Base-by-base conservation (phyloP, 441 rosid species). In the Geranium incanum region DNA sequence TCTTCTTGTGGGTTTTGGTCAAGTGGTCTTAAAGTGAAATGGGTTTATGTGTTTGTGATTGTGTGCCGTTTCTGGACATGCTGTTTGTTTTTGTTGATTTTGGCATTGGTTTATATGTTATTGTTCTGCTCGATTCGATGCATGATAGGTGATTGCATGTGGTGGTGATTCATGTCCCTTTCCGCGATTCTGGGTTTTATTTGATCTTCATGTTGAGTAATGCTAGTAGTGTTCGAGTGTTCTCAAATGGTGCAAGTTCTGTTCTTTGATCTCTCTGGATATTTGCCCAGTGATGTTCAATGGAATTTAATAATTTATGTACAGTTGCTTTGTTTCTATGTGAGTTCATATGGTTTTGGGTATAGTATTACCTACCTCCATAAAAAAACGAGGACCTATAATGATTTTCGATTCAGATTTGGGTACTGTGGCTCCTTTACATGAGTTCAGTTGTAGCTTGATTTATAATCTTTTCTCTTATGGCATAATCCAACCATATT, bases 71-170 rank as follows among this genome's bases (percentile, higher is more conserved):
- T n/a, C 62, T 60, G 33, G 11, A 15, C 67, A 52, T 21, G 36
- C 43, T 7, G 21, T 74, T 55, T 64, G 23, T 72, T 65, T 28
- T 73, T 57, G 68, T 39, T 60, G 73, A 55, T 70, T 74, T 41
- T 19, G 74, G 15, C 75, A 71, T 74, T 59, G 65, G 74, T n/a
- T 33, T 28, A 21, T 43, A 48, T 38, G 67, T 15, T 37, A 74
- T 19, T 23, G 77, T 50, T 62, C 67, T 59, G 69, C 43, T 45
- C 15, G 72, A 68, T 55, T 36, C 36, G 48, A 64, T 62, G 43
- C 72, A 63, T 66, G 11, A 33, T 43, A 70, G 68, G 70, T 72
- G 66, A 63, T 72, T 86, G 88, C 87, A 84, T 84, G 87, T 74
- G 67, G 65, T 59, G 66, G 65, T 59, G 66, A 68, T 73, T 69